These are phyloP conservation scores for Alternaria burnsii DNA, from an alignment of 2,329 filamentous ascomycete species.

Conservation along the genomic window DNA sequence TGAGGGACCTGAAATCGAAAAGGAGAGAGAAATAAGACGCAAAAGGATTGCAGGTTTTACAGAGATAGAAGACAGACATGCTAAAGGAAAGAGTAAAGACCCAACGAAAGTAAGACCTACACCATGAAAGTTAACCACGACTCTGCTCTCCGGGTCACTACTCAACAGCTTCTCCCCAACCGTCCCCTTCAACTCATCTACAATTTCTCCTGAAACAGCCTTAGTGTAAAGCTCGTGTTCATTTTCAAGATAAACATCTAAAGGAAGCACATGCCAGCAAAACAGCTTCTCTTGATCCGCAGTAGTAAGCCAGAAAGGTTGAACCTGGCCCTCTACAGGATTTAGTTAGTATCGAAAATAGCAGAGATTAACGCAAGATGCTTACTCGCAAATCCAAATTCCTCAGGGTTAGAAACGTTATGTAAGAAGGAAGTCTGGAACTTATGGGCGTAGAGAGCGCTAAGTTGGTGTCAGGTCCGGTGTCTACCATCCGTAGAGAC, in stretches of 20 bases:
- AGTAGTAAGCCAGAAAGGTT: constrained; percentile 80
- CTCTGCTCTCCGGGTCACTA: constrained; percentile 59
- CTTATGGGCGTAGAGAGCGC: constrained; percentile 84
- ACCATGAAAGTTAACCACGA: constrained; percentile 70
- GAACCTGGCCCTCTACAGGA: constrained; percentile 79
- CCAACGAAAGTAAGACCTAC: constrained; percentile 54
- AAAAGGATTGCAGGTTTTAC: not conserved
- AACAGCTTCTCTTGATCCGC: constrained; percentile 80
- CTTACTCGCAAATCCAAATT: constrained; percentile 84
- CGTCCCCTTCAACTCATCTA: constrained; percentile 58
- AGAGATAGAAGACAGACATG: not conserved
- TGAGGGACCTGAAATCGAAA: not conserved
- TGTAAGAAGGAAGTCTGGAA: constrained; percentile 76
- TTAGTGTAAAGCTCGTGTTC: constrained; percentile 64
- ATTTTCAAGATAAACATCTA: constrained; percentile 77
- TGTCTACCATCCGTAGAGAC: not conserved
- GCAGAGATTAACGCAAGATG: not conserved
- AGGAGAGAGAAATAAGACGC: not conserved
- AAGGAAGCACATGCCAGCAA: constrained; percentile 88
- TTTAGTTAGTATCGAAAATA: not conserved
- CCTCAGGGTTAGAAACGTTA: constrained; percentile 77
- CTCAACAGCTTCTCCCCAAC: constrained; percentile 61
- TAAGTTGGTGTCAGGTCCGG: constrained; percentile 48
- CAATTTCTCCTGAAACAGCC: constrained; percentile 50
- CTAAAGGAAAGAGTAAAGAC: not conserved